Conservation (phyloP, 345 rosid genomes). For the Melastoma malabathricum region DNA sequence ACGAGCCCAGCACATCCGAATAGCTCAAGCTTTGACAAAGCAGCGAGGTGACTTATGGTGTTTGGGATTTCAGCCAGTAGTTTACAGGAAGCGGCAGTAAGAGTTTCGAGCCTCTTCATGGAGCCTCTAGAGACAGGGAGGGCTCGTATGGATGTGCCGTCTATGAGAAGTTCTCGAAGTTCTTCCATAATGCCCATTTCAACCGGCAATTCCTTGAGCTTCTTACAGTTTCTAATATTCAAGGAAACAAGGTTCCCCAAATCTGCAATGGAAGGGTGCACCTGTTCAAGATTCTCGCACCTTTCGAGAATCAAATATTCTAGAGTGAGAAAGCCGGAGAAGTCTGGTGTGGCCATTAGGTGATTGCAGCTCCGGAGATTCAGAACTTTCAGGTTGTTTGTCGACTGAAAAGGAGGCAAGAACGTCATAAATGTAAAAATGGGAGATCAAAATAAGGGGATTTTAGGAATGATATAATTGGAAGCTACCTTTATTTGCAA, state of each 20-base stretch:
- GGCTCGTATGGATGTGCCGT: not conserved
- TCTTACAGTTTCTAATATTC: conserved; percentile 1
- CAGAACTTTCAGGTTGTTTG: conserved; percentile 5
- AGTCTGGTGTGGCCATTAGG: not conserved
- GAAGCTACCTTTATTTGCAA: not conserved
- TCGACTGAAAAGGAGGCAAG: not conserved
- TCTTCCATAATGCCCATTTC: not conserved
- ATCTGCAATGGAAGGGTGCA: conserved; percentile 5
- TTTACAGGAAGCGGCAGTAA: not conserved
- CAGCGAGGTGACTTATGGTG: not conserved
- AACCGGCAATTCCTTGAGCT: not conserved
- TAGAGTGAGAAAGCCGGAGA: not conserved
- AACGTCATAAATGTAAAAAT: not conserved
- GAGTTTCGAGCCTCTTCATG: conserved; percentile 1
- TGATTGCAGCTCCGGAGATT: conserved; percentile 1
- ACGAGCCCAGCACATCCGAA: not conserved
- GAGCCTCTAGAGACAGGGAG: not conserved
- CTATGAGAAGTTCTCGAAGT: not conserved
- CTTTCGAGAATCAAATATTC: conserved; percentile 6
- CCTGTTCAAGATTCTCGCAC: conserved; percentile 3
- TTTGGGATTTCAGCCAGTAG: conserved; percentile 1
- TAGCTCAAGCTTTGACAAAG: not conserved
- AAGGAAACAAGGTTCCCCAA: not conserved
- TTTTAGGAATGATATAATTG: not conserved
- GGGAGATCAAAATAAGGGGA: not conserved